Conservation (phyloP, 208 protist species). For the Trypanosomatidae sp. region DNA sequence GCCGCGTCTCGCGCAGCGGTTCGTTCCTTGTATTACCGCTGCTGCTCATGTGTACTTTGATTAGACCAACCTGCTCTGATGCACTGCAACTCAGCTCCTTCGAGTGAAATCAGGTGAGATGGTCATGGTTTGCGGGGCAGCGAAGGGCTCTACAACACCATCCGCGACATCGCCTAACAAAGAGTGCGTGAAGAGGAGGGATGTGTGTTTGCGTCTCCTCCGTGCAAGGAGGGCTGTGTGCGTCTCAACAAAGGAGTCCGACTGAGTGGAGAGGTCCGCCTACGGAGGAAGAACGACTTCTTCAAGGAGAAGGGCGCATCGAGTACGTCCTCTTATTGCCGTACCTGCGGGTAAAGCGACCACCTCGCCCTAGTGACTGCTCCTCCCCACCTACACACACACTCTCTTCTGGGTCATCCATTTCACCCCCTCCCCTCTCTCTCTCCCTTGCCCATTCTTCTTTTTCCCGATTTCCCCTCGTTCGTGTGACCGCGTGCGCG, state of each 20-base stretch:
- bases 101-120: neutral
- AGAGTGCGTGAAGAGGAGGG: no score
- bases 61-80: neutral
- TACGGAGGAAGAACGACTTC: neutral
- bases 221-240: neutral
- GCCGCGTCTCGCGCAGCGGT: neutral
- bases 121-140: neutral
- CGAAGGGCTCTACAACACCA: no score
- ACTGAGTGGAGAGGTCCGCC: neutral
- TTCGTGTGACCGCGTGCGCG: neutral
- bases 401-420: neutral
- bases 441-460: neutral
- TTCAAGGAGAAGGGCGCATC: neutral
- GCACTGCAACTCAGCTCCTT: neutral
- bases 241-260: neutral
- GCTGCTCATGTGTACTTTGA: neutral
- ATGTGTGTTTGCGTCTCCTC: no score
- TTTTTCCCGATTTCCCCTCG: neutral
- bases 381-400: no score
- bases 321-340: neutral
- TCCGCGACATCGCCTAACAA: no score
- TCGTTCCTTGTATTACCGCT: neutral
- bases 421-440: neutral
- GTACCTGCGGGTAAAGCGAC: neutral
- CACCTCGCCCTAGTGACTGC: neutral